These are phyloP conservation scores for Clonostachys sp. DNA, from an alignment of 2,329 filamentous ascomycete genomes.

Conservation along the genomic window DNA sequence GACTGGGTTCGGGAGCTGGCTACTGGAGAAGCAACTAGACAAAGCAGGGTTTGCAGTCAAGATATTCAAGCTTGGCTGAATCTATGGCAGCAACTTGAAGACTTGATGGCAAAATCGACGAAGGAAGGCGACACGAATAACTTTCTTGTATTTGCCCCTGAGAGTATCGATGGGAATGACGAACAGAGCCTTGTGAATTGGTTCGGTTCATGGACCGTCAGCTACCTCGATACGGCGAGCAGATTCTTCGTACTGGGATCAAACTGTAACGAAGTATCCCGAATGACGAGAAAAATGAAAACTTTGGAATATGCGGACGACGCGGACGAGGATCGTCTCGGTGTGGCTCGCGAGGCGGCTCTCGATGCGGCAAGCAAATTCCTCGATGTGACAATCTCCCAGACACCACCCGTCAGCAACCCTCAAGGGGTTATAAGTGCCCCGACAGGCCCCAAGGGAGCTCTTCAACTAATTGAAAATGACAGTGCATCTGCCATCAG, in stretches of 20 bases:
- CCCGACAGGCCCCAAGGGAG: no score
- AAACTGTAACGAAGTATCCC: not conserved
- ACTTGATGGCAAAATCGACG: conserved; percentile 12
- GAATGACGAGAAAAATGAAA: not conserved
- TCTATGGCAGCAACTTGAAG: not conserved
- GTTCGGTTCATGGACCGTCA: conserved; percentile 55
- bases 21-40: no score
- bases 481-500: no score
- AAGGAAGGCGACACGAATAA: not conserved
- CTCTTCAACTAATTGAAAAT: no score
- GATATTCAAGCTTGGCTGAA: not conserved
- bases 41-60: no score
- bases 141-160: conserved; percentile 36
- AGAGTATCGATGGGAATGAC: conserved; percentile 48
- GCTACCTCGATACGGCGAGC: conserved; percentile 43
- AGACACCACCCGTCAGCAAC: not conserved
- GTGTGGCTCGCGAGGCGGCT: no score
- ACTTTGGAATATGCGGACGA: no score
- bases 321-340: no score
- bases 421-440: no score
- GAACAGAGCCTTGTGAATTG: conserved; percentile 60
- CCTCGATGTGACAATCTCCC: not conserved
- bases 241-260: conserved; percentile 54
- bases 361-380: no score
- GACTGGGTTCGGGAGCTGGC: no score